A percentile compares a stretch with the other conserved stretches of the same genome.
Conservation (phyloP, 176 grass and related monocot species). For the Alopecurus myosuroides region DNA sequence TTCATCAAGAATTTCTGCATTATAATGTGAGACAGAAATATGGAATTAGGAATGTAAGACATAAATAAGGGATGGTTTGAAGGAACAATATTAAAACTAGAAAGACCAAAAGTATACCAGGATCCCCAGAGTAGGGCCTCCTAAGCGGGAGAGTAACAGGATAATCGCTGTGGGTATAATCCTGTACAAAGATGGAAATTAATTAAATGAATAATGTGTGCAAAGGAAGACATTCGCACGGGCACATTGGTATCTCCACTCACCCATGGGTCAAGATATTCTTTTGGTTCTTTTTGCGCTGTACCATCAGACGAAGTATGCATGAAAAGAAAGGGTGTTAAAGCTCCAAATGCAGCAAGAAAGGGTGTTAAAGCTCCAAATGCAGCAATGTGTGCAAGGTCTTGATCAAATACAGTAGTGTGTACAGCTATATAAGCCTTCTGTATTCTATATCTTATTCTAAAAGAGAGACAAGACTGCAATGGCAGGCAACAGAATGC, state of each 20-base stretch:
- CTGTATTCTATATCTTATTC: not conserved
- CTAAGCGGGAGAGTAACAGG: constrained; percentile 57
- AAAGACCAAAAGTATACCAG: constrained; percentile 37
- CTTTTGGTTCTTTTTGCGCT: constrained; percentile 19
- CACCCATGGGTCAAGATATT: constrained; percentile 61
- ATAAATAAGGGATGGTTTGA: not conserved
- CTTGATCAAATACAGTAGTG: not conserved
- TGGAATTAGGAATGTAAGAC: not conserved
- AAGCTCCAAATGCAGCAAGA: not conserved
- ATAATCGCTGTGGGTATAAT: constrained; percentile 54
- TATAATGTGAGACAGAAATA: not conserved
- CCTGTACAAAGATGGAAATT: constrained; percentile 37
- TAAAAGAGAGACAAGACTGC: not conserved
- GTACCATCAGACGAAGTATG: not conserved
- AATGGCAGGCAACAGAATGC: not conserved
- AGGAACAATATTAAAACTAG: not conserved
- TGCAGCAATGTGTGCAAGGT: not conserved
- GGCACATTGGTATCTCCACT: constrained; percentile 11
- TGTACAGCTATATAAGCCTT: not conserved
- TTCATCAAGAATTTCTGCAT: constrained; percentile 66
- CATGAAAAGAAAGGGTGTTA: constrained; percentile 1
- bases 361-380: constrained; percentile 11
- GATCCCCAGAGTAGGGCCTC: constrained; percentile 58
- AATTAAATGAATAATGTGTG: not conserved
- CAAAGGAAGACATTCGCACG: not conserved